A percentile compares a stretch with the other conserved stretches of the same genome.
phyloP scores from a whole-genome alignment of 257 asterid species.

The Solanum ossicruentum region DNA sequence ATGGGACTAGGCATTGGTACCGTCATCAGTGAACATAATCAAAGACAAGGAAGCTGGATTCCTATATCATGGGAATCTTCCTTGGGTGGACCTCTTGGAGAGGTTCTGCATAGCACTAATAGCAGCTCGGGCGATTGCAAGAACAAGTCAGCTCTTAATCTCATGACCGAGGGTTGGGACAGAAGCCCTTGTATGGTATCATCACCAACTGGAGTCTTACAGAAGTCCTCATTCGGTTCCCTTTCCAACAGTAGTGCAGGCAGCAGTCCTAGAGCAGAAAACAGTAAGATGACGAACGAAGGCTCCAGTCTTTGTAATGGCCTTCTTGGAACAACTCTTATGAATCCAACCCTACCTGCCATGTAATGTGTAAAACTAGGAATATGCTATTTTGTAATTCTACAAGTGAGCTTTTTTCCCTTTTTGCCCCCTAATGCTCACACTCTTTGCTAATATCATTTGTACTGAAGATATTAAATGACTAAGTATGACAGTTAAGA shows the following conservation, averaged over 20 bases:
- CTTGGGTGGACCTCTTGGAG: constrained; percentile 89
- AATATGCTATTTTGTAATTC: neutral
- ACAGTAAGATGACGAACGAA: constrained; percentile 21
- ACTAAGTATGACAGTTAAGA: neutral
- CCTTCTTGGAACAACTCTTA: constrained; percentile 13
- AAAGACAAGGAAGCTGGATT: constrained; percentile 33
- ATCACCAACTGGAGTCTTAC: constrained; percentile 88
- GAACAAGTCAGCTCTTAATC: constrained; percentile 26
- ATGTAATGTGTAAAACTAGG: constrained; percentile 10
- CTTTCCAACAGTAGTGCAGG: constrained; percentile 72
- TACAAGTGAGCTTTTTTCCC: neutral
- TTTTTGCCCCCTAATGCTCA: neutral
- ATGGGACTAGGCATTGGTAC: constrained; percentile 63
- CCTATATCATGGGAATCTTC: constrained; percentile 74
- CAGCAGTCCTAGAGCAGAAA: constrained; percentile 65
- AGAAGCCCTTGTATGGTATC: constrained; percentile 39
- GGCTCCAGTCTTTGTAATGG: constrained; percentile 36
- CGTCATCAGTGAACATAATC: constrained; percentile 6
- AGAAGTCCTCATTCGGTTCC: constrained; percentile 50
- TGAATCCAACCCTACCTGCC: constrained; percentile 40
- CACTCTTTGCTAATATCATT: neutral
- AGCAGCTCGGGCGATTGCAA: constrained; percentile 17
- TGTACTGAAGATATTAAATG: neutral
- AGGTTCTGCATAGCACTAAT: constrained; percentile 49
- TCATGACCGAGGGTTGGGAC: constrained; percentile 54